These are phyloP conservation scores for Ammopiptanthus mongolicus DNA, from an alignment of 306 rosid genomes.

Conservation along the genomic window DNA sequence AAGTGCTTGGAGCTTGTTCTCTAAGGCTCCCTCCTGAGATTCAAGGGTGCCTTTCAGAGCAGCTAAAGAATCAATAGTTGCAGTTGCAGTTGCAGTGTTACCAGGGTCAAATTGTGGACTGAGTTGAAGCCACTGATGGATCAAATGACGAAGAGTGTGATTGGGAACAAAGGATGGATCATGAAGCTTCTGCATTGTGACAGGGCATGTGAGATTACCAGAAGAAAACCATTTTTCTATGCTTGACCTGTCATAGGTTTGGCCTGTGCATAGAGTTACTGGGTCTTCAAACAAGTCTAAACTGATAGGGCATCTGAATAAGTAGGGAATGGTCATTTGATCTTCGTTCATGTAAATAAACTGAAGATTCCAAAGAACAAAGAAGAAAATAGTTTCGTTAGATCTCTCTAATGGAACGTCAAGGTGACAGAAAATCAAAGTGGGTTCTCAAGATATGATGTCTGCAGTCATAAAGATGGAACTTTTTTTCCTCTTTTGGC, in stretches of 20 bases:
- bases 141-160: slow-evolving; percentile 75
- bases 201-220: slow-evolving; percentile 87
- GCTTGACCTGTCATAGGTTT: slow-evolving; percentile 80
- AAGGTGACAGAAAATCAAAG: neutral
- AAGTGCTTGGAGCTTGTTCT: slow-evolving; percentile 49
- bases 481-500: slow-evolving; percentile 11
- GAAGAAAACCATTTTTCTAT: slow-evolving; percentile 69
- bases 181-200: slow-evolving; percentile 88
- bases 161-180: slow-evolving; percentile 76
- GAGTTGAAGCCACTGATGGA: slow-evolving; percentile 60
- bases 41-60: slow-evolving; percentile 43
- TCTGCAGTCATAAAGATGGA: slow-evolving; percentile 1
- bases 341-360: slow-evolving; percentile 42
- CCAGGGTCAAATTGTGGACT: slow-evolving; percentile 34
- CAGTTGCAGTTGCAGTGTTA: slow-evolving; percentile 29
- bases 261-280: slow-evolving; percentile 80
- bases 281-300: slow-evolving; percentile 83
- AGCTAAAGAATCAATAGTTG: slow-evolving; percentile 40
- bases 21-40: slow-evolving; percentile 35
- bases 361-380: slow-evolving; percentile 10
- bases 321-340: slow-evolving; percentile 54
- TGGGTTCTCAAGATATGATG: neutral
- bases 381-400: neutral
- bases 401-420: neutral
- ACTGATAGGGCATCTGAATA: slow-evolving; percentile 83